Evolutionary conservation across 768 basidiomycete genomes (phyloP), one percentile per base, ranked within the genome.

Genomic region (Tricholoma bakamatsutake): DNA sequence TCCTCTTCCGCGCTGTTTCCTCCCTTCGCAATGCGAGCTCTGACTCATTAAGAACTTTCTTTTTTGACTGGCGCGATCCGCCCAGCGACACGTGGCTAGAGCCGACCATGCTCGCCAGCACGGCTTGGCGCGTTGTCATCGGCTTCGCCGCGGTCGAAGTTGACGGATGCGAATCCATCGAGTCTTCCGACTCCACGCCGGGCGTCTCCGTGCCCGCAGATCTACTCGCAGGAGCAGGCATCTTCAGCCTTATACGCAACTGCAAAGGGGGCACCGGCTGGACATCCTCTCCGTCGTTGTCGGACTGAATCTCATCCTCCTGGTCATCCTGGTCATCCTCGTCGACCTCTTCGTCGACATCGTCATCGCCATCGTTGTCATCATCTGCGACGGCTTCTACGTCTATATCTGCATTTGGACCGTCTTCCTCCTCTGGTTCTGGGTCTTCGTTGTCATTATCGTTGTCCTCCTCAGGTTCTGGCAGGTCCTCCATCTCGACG

Each of bases 1-100:
- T 88, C 52, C 92, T 78, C 70, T 92, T 93, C 35, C 90, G 75
- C 0, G 89, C 88, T 0, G 86, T 90, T 66, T 94, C 92, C 62
- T 92, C 88, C 17, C 86, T 76, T 39, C 85, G 78, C 2, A 75
- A 59, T 11, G 63, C 59, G 17, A 66, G 58, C 30, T 63, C 64
- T 13, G 57, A 52, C 57, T 66, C 65, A 18, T 65, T 65, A 5
- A 61, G 59, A n/a, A 58, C 55, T 11, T 56, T 59, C 47, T 62
- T 66, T 42, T 62, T 66, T 35, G 62, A 62, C 58, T 58, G 57
- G 10, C 69, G 62, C 1, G 66, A 63, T 5, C 64, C 65, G 50
- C 53, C 57, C 13, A 90, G 69, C 1, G 86, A 82, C 31, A 90
- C 85, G 63, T 89, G 87, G 0, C 82, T 77, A 0, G 86, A 75